phyloP scores from a whole-genome alignment of 1,284 basidiomycete genomes.

The Exsudoporus floridanus region DNA sequence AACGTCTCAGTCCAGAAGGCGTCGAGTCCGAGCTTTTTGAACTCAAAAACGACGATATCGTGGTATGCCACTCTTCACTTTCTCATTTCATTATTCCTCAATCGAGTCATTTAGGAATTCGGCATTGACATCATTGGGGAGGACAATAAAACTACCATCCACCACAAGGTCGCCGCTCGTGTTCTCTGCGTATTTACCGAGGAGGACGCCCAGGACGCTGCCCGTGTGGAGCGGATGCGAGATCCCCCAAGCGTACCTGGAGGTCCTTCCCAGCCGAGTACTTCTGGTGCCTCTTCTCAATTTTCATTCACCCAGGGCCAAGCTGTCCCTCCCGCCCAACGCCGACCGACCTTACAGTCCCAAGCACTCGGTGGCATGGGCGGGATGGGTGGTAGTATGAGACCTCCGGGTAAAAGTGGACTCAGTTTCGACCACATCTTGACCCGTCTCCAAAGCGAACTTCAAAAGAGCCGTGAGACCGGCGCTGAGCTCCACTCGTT shows the following conservation, averaged over 20 bases:
- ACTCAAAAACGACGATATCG: constrained; percentile 92
- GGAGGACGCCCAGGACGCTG: constrained; percentile 77
- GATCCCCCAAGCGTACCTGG: constrained; percentile 20
- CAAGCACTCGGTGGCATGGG: constrained; percentile 69
- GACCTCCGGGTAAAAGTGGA: constrained; percentile 72
- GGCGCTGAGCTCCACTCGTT: constrained; percentile 85
- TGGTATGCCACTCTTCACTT: constrained; percentile 48
- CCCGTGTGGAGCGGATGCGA: constrained; percentile 56
- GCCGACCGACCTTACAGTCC: constrained; percentile 54
- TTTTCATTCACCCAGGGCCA: constrained; percentile 40
- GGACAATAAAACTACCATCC: constrained; percentile 97
- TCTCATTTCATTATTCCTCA: neutral
- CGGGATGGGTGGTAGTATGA: constrained; percentile 68
- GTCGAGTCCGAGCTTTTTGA: constrained; percentile 93
- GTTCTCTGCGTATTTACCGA: constrained; percentile 87
- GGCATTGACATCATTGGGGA: constrained; percentile 99
- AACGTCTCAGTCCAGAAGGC: constrained; percentile 87
- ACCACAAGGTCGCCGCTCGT: constrained; percentile 96
- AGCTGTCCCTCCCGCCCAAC: constrained; percentile 41
- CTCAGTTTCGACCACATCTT: constrained; percentile 84
- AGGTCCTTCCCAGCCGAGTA: constrained; percentile 31
- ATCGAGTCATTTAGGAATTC: constrained; percentile 73
- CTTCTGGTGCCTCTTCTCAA: constrained; percentile 30
- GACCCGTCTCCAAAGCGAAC: constrained; percentile 78
- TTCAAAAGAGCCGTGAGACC: constrained; percentile 93